Base-by-base conservation (phyloP, 768 basidiomycete species). In the Leucogyrophana mollusca region DNA sequence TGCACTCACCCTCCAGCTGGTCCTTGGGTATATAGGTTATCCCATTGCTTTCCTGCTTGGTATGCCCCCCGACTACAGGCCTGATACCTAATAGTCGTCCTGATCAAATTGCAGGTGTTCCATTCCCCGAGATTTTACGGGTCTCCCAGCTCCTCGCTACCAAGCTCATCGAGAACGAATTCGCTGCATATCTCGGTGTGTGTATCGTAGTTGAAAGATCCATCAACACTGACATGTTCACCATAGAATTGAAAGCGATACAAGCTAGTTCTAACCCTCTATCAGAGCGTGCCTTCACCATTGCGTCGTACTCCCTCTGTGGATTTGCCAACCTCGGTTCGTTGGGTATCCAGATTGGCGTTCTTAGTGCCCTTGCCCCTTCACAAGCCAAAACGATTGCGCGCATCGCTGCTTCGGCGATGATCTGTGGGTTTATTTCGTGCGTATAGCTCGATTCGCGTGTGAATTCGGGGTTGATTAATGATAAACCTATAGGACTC, bases 251-350 rank as follows among this genome's bases (percentile, higher is more conserved):
- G 33, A 53, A 61, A 53, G 66, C 66, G 7, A 73, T 90, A 43
- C 73, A 82, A 50, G 66, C 67, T 7, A 59, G 64, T 49, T 62
- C 68, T 18, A 66, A 73, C 40, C 79, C 87, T 3, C 77, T 93
- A 41, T 82, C 83, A 17, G 73, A 67, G 23, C 89, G 87, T 46
- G 88, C 83, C 17, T 92, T 74, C 67, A 87, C 85, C 43, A 93
- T 94, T 55, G 82, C 87, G 11, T 83, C 86, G 25, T 95, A 94
- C 62, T 85, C 87, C 13, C 82, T 94, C 13, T 94, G 91, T 65
- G 94, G 94, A 9, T 95, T 95, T 59, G 90, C 90, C 49, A 94
- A 94, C 62, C 72, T 91, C 36, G 82, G 86, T 45, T 89, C 89
- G 6, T 72, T 93, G 20, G 93, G 92, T 58, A 91, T 94, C 55